Base-by-base conservation (phyloP, 805 yeast genomes). In the Wickerhamiella azymoides region DNA sequence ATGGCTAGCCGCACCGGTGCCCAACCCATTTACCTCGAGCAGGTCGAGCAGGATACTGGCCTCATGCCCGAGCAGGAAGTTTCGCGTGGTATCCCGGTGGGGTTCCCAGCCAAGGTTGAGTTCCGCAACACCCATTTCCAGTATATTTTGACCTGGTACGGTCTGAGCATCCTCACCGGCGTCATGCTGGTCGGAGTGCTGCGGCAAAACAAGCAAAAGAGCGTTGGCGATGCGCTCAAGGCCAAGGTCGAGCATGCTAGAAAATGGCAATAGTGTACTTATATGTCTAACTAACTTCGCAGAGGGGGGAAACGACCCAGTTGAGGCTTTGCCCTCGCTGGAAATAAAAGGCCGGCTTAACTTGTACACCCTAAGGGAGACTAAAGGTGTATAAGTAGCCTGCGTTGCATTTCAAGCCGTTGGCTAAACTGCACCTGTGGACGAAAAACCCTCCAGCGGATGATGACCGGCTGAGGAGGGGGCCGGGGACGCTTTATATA, bases 101-200 rank as follows among this genome's bases (percentile, higher is more conserved):
- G 95, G 1, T 77, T 80, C 46, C 64, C 69, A 8, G 88, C 96
- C n/a, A 76, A 76, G 54, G 75, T 89, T 28, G 88, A 79, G 53
- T 72, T 84, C 58, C 77, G 81, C 50, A 92, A 92, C 61, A 85
- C 86, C 58, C 98, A 92, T 59, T 64, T 88, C 61, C 95, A 89
- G 61, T 92, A 92, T 61, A 66, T 92, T 57, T 76, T 85, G 17
- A 92, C 98, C 0, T 92, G 98, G 98, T 89, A 84, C 61, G 94
- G 96, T 0, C 72, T 89, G 37, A 77, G 86, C 1, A 55, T 82
- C 36, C 73, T 84, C 33, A 80, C 94, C 32, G 55, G 86, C 0
- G 74, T 80, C 28, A 73, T 85, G 63, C 69, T 92, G 28, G 53
- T 70, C 24, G 58, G 73, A 26, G 73, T 79, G 16, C 53, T 79